Percentiles rank a stretch among this genome's conserved stretches.
Conservation (phyloP, 345 rosid genomes). For the Populus deltoides region DNA sequence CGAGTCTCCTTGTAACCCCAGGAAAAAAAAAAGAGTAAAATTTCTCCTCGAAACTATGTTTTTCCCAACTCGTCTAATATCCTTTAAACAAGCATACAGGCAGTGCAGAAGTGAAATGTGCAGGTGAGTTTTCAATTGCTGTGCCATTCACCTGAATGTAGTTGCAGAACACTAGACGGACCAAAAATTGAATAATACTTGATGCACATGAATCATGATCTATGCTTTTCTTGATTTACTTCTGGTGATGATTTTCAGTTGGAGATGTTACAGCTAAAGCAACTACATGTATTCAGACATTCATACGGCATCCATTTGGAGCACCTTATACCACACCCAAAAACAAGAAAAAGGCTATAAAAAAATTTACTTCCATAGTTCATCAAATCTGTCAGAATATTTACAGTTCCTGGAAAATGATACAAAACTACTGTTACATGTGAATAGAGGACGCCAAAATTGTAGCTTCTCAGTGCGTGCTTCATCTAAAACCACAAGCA, state of each 20-base stretch:
- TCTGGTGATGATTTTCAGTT: background rate
- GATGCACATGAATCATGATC: background rate
- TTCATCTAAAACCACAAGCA: constrained; percentile 44
- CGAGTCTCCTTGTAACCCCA: too few relatives aligned
- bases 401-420: constrained; percentile 5
- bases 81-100: background rate
- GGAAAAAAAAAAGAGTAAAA: too few relatives aligned
- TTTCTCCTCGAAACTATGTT: too few relatives aligned
- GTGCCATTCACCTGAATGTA: background rate
- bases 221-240: background rate
- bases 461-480: constrained; percentile 37
- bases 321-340: background rate
- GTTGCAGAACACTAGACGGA: background rate
- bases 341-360: background rate
- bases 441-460: background rate
- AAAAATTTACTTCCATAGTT: background rate
- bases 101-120: background rate
- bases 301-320: background rate
- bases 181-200: background rate
- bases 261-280: background rate
- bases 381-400: background rate
- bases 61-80: too few relatives aligned
- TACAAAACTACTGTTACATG: background rate
- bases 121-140: background rate
- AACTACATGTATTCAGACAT: background rate